These are phyloP conservation scores for Kazachstania martiniae DNA, from an alignment of 805 yeast genomes.

Conservation along the genomic window DNA sequence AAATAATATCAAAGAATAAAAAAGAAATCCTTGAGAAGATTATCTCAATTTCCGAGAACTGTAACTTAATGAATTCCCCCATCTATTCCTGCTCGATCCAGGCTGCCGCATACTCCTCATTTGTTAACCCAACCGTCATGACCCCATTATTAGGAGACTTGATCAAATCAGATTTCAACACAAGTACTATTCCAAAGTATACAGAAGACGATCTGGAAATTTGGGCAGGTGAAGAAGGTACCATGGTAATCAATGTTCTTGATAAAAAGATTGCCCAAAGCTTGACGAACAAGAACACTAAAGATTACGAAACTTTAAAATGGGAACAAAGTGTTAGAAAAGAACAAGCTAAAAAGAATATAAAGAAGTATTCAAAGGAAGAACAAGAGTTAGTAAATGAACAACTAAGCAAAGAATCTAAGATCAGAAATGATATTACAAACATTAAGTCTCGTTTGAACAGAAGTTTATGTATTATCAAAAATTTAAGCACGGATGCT, in stretches of 20 bases:
- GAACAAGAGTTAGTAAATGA: slow-evolving; percentile 54
- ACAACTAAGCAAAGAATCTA: slow-evolving; percentile 53
- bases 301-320: slow-evolving; percentile 72
- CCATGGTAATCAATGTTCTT: slow-evolving; percentile 54
- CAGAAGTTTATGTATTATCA: slow-evolving; percentile 44
- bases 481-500: slow-evolving; percentile 41
- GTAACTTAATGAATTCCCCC: slow-evolving; percentile 13
- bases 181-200: slow-evolving; percentile 28
- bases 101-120: slow-evolving; percentile 42
- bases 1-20: slow-evolving; percentile 32
- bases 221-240: slow-evolving; percentile 62
- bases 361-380: slow-evolving; percentile 61
- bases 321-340: slow-evolving; percentile 85
- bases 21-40: slow-evolving; percentile 13
- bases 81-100: slow-evolving; percentile 37
- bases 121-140: slow-evolving; percentile 47
- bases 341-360: slow-evolving; percentile 47
- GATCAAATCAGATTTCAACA: slow-evolving; percentile 35
- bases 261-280: slow-evolving; percentile 33
- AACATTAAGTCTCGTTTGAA: slow-evolving; percentile 28
- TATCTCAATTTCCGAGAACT: slow-evolving; percentile 10
- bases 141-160: slow-evolving; percentile 40
- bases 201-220: slow-evolving; percentile 45
- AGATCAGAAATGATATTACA: slow-evolving; percentile 40
- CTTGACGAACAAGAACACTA: slow-evolving; percentile 57